phyloP scores from a whole-genome alignment of 164 flowering plant genomes.

The Kalanchoe fedtschenkoi region DNA sequence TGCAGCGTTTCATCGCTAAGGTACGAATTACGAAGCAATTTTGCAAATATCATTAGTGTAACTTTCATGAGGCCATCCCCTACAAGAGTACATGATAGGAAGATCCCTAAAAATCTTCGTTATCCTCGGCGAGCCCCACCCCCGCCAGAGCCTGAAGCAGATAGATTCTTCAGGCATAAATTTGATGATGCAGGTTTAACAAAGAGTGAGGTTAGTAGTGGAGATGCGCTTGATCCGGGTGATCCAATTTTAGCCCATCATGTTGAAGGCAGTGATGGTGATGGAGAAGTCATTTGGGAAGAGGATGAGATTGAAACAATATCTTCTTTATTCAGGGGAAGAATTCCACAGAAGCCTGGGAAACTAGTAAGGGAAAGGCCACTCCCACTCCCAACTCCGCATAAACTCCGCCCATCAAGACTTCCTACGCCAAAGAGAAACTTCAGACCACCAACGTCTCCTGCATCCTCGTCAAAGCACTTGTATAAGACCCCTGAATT shows the following conservation, averaged over 20 bases:
- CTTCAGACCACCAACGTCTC: constrained; percentile 24
- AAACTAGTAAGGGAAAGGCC: constrained; percentile 55
- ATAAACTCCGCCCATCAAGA: constrained; percentile 63
- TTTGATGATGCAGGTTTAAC: constrained; percentile 13
- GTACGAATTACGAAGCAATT: background rate
- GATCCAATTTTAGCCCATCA: background rate
- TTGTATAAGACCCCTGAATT: constrained; percentile 64
- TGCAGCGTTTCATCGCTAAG: background rate
- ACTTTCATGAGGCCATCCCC: background rate
- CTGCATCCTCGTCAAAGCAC: constrained; percentile 28
- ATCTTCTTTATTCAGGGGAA: constrained; percentile 71
- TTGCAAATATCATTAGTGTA: background rate
- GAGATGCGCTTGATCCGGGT: background rate
- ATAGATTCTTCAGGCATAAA: constrained; percentile 7
- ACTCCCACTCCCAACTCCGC: constrained; percentile 71
- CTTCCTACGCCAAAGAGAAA: constrained; percentile 53
- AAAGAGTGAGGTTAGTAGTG: constrained; percentile 1
- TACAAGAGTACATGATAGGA: constrained; percentile 12
- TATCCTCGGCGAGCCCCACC: constrained; percentile 32
- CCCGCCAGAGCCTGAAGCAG: constrained; percentile 21
- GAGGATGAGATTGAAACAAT: constrained; percentile 71
- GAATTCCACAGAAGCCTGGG: constrained; percentile 82
- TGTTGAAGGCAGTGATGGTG: constrained; percentile 10
- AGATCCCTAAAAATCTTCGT: constrained; percentile 31
- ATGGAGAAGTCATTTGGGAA: constrained; percentile 35